Percentiles rank a stretch among this genome's conserved stretches.
Conservation (phyloP, 2,329 filamentous ascomycete genomes). For the Trichoderma cornu-damae region DNA sequence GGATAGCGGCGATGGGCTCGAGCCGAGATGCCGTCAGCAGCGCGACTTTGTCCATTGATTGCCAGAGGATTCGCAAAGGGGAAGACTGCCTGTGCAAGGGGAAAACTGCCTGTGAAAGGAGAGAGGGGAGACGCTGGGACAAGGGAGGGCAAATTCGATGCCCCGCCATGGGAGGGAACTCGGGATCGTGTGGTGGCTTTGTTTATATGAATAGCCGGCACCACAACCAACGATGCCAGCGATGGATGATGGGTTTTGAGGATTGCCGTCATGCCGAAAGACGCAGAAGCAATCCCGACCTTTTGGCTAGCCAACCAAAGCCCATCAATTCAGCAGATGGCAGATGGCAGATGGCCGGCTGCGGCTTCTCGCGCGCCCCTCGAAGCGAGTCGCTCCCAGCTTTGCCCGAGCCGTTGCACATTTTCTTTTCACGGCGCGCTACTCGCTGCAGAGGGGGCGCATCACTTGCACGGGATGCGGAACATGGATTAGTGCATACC, state of each 20-base stretch:
- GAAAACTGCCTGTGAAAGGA: no score
- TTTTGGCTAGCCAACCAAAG: background rate
- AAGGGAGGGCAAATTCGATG: background rate
- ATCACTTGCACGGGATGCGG: background rate
- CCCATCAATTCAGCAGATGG: conserved; percentile 1
- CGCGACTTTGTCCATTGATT: conserved; percentile 34
- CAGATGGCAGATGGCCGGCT: background rate
- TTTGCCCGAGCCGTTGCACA: conserved; percentile 4
- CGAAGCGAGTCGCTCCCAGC: background rate
- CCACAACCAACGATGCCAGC: background rate
- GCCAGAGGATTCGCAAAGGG: background rate
- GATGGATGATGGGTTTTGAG: no score
- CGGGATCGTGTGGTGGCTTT: background rate
- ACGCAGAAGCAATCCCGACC: background rate
- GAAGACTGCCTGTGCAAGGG: no score
- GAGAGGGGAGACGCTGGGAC: background rate
- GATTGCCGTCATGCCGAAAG: background rate
- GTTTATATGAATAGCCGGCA: conserved; percentile 8
- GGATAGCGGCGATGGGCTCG: conserved; percentile 29
- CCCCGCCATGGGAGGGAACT: background rate
- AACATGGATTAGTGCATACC: background rate
- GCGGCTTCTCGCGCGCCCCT: background rate
- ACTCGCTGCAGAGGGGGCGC: background rate
- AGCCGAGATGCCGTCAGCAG: conserved; percentile 37
- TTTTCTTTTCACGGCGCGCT: conserved; percentile 4